Base-by-base conservation (phyloP, 768 basidiomycete genomes). In the Rhizopogon vinicolor region DNA sequence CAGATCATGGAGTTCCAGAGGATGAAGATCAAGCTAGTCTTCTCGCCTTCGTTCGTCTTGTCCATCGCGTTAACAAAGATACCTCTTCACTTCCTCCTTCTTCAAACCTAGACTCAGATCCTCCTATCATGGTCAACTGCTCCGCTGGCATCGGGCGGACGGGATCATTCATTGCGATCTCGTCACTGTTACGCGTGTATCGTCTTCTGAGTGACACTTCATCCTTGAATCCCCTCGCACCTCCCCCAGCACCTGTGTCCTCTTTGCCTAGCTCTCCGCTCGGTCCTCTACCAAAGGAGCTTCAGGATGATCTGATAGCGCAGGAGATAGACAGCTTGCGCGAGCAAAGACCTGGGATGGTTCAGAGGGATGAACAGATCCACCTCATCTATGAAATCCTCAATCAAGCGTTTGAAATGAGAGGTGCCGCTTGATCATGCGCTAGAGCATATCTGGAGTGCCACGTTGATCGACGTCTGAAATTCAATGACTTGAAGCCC, bases 81-180 rank as follows among this genome's bases (percentile, higher is more conserved):
- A 60, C 63, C 22, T 71, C 74, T 41, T 37, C 37, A 49, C 19
- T 25, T 9, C 54, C 74, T 12, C 61, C 63, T 25, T 59, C 69
- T 9, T 51, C 58, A 9, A 60, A 63, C 19, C 63, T 62, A 31
- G 80, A 86, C 60, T 73, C 79, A 13, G 85, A 87, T 58, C 87
- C 88, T n/a, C 91, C 91, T 0, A 79, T 89, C 58, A 80, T 94
- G 62, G 79, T 91, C 31, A 83, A 89, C 58, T 95, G 93, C 65
- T 93, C 91, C 28, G 93, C 93, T 1, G 93, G 93, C 4, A 78
- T 94, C 55, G 93, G 93, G 3, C 80, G 93, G 37, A 93, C 93
- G 4, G 93, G 93, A 16, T 81, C 91, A 6, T 93, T 92, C 71
- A 89, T 95, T 64, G 84, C 89, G 0, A 65, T 93, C 41, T 83